These are phyloP conservation scores for Extremus antarcticus DNA, from an alignment of 495 filamentous ascomycete species.

Conservation along the genomic window DNA sequence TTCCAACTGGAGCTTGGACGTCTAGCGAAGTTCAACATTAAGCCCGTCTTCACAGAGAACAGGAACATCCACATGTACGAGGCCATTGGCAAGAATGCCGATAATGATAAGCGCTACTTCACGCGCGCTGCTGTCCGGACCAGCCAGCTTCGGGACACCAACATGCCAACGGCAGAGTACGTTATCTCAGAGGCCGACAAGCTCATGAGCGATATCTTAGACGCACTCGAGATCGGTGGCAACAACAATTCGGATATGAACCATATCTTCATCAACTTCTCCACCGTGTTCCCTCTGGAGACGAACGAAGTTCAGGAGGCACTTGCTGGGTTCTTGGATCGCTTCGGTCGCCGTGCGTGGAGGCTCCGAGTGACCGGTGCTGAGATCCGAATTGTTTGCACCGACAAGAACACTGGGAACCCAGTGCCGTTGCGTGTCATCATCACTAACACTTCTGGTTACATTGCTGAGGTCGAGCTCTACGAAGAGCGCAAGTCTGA, in stretches of 20 bases:
- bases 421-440: constrained; percentile 91
- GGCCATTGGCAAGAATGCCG: constrained; percentile 82
- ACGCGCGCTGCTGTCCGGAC: constrained; percentile 87
- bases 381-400: constrained; percentile 97
- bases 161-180: constrained; percentile 95
- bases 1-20: constrained; percentile 95
- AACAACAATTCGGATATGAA: constrained; percentile 99
- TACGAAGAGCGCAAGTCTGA: constrained; percentile 97
- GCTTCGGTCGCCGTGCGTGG: constrained; percentile 92
- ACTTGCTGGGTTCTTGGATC: constrained; percentile 86
- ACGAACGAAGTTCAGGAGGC: constrained; percentile 89
- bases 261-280: constrained; percentile 99
- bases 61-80: constrained; percentile 98
- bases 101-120: constrained; percentile 96
- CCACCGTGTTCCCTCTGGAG: constrained; percentile 81
- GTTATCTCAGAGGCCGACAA: constrained; percentile 94
- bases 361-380: constrained; percentile 92
- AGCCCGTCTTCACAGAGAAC: constrained; percentile 97
- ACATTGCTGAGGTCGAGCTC: constrained; percentile 93
- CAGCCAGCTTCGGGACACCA: constrained; percentile 85
- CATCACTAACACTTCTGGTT: constrained; percentile 98
- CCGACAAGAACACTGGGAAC: constrained; percentile 69
- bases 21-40: constrained; percentile 93
- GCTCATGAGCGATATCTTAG: constrained; percentile 93
- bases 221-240: constrained; percentile 94